Base-by-base conservation (phyloP, 1,139 yeast genomes). In the Debaryomyces udenii region DNA sequence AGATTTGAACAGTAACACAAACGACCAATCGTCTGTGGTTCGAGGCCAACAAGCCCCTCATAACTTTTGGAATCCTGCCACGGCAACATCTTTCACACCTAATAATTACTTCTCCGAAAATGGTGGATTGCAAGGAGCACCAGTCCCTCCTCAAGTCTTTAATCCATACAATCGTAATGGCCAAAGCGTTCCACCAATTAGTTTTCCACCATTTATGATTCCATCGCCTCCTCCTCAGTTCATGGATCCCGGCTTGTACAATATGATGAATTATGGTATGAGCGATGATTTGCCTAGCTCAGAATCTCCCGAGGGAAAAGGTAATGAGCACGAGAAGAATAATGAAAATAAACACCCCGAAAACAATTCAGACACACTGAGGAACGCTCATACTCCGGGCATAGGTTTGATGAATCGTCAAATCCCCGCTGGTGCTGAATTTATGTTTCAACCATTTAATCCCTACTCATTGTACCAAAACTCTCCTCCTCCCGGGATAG, bases 1-100 rank as follows among this genome's bases (percentile, higher is more conserved):
- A 1, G 74, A 68, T 38, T 51, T 59, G 40, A 56, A 56, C 35
- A 45, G 54, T 13, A 47, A 48, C 35, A 47, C 53, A 16, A 38
- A 45, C 26, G 47, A 29, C 6, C 37, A 35, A n/a, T 20, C 41
- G 29, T 20, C 41, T 11, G 29, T 41, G 9, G 36, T 26, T 15
- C 43, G 41, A 3, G 17, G 35, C 4, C 18, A 35, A 7, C 46
- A 44, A 5, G 48, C 42, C 14, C 54, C 58, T 11, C 75, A 68
- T 31, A 75, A 67, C 51, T 77, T 80, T 49, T 82, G 87, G 87
- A 80, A 81, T 55, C 86, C 86, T 0, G 86, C 85, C 3, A 64
- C 83, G 13, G 81, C 83, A 2, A 61, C 81, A 9, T 62, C 81
- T 2, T 81, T 81, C 53, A 78, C 80, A 13, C 83, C 86, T 18